Conservation (phyloP, 176 grass and related monocot species). For the Canna indica region DNA sequence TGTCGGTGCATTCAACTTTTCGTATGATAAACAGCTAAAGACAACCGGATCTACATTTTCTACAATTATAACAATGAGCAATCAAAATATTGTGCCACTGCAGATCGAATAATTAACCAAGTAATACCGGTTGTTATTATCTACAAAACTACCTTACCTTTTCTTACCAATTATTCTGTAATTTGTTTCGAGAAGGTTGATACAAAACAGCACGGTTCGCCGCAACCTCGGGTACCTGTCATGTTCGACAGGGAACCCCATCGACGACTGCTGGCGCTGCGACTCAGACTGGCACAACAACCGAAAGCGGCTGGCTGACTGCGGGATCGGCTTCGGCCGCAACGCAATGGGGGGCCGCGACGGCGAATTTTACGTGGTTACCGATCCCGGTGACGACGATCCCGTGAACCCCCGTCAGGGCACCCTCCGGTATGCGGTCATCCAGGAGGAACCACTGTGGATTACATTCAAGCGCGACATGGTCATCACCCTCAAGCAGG, state of each 20-base stretch:
- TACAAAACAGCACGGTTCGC: conserved; percentile 2
- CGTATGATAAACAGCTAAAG: not conserved
- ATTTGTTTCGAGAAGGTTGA: conserved; percentile 1
- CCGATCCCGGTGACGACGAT: conserved; percentile 21
- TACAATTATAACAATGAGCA: not conserved
- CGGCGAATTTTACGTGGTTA: conserved; percentile 20
- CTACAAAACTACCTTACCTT: not conserved
- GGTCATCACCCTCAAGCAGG: conserved; percentile 28
- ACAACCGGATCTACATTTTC: not conserved
- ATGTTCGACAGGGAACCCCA: conserved; percentile 22
- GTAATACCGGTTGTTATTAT: not conserved
- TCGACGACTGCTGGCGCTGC: conserved; percentile 32
- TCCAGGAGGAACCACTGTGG: conserved; percentile 22
- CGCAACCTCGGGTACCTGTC: conserved; percentile 12
- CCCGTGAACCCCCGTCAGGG: conserved; percentile 15
- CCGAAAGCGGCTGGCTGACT: conserved; percentile 27
- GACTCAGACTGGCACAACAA: conserved; percentile 13
- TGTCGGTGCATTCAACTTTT: not conserved
- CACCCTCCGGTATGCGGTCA: conserved; percentile 21
- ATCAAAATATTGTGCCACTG: no score
- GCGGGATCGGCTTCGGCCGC: conserved; percentile 24
- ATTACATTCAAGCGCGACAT: conserved; percentile 27
- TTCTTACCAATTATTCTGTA: not conserved
- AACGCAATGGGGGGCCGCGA: conserved; percentile 20
- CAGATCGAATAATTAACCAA: no score